Percentiles rank a stretch among this genome's conserved stretches.
Evolutionary conservation across 2,329 filamentous ascomycete species (phyloP).

Genomic region (Epichloe glyceriae): DNA sequence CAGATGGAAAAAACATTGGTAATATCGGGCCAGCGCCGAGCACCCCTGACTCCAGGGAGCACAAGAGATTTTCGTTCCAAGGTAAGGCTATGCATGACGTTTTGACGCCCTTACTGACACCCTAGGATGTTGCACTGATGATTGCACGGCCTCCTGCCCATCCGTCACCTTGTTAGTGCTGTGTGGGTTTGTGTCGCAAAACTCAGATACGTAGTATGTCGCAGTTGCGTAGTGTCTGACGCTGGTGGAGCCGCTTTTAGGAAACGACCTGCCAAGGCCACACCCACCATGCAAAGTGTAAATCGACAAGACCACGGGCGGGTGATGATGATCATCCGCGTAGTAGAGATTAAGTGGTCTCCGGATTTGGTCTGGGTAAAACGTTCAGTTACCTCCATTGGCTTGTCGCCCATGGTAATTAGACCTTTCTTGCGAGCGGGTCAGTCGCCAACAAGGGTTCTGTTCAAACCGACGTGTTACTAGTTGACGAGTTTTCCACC

Average conservation of each 20-base stretch:
- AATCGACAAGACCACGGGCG: background rate
- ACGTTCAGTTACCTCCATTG: background rate
- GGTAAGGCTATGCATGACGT: background rate
- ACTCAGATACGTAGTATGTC: background rate
- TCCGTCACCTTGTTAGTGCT: too few species aligned
- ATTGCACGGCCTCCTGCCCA: background rate
- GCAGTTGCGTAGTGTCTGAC: background rate
- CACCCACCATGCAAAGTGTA: background rate
- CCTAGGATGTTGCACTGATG: background rate
- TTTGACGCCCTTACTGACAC: background rate
- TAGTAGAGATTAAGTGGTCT: background rate
- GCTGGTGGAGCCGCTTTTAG: background rate
- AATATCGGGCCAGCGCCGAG: background rate
- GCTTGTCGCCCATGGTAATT: background rate
- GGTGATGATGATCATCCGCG: background rate
- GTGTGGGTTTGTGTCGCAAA: background rate
- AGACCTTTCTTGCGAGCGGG: background rate
- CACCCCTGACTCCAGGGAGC: background rate
- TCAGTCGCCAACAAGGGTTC: background rate
- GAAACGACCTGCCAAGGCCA: constrained; percentile 1
- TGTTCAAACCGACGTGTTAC: background rate
- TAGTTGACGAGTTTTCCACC: background rate
- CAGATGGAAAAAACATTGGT: background rate
- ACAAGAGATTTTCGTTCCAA: background rate
- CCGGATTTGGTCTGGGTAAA: background rate